A percentile compares a stretch with the other conserved stretches of the same genome.
Evolutionary conservation across 331 rosid species (phyloP).

Genomic region (Malus hybrid): DNA sequence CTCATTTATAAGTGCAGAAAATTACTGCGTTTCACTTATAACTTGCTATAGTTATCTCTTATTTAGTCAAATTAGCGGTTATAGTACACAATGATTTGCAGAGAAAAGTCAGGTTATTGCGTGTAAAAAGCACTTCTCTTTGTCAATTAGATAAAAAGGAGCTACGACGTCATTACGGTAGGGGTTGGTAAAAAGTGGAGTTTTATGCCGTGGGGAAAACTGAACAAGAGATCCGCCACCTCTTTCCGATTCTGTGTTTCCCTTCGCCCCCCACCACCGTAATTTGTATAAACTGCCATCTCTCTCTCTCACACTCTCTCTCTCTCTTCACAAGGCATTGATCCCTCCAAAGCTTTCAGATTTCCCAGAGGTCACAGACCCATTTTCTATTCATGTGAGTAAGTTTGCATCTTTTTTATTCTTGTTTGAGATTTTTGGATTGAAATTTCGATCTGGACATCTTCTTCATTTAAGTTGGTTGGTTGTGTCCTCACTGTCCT

Average conservation of each 20-base stretch:
- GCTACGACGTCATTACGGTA: neutral
- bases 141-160: too few species aligned
- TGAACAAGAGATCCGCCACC: neutral
- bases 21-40: too few species aligned
- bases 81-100: too few species aligned
- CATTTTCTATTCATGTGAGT: slow-evolving; percentile 5
- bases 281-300: slow-evolving; percentile 1
- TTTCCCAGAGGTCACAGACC: neutral
- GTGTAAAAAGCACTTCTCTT: too few species aligned
- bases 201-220: neutral
- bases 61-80: too few species aligned
- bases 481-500: neutral
- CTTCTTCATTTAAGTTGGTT: neutral
- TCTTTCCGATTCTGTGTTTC: slow-evolving; percentile 2
- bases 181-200: neutral
- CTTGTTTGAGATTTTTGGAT: neutral
- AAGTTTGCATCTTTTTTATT: neutral
- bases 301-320: neutral
- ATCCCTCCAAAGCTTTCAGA: neutral
- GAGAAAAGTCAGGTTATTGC: neutral
- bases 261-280: neutral
- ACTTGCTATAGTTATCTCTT: too few species aligned
- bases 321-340: neutral
- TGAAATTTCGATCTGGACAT: neutral
- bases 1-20: too few species aligned